Evolutionary conservation across 2,329 filamentous ascomycete species (phyloP), one percentile per base, ranked within the genome.

Genomic region (Trichoderma pleuroti): DNA sequence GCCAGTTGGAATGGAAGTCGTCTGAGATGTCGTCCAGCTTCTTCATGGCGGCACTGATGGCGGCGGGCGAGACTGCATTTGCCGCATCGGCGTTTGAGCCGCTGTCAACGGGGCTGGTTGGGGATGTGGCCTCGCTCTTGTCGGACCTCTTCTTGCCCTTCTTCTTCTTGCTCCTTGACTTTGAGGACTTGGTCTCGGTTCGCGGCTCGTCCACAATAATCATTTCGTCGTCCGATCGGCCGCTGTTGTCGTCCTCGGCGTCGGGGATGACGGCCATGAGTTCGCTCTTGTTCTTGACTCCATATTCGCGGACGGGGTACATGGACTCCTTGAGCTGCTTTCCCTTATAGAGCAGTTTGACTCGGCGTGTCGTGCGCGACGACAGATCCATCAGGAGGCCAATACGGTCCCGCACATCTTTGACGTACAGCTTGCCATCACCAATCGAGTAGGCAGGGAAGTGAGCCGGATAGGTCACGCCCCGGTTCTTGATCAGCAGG

Each of bases 391-490:
- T 86, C 78, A 92, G 85, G 74, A 91, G 84, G 68, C 87, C 89
- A 6, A 90, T 87, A n/a, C 91, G 89, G 68, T 90, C 85, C 70
- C 88, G 86, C 36, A 94, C 85, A 75, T 92, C 90, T 68, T 84
- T 81, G 39, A 93, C 88, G 39, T 84, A 85, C 70, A 94, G 82
- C 77, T 92, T 90, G 60, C 91, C 92, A 77, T 93, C 90, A 71
- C 89, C 90, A 76, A 95, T 94, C 71, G 89, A 88, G 79, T 91
- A 92, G 14, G 90, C 90, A 0, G 92, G 91, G 76, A 94, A 94
- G 76, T 91, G 90, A 59, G 91, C 86, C 0, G 89, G 87, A 76
- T 92, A 92, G 60, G 87, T 88, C 68, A 88, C 82, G 69, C 87
- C 86, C 78, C 89, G 88, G 80, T 90, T 86, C 80, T 91, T 92